Evolutionary conservation across 2,329 filamentous ascomycete genomes (phyloP), one percentile per base, ranked within the genome.

Genomic region (Biscogniauxia mediterranea): DNA sequence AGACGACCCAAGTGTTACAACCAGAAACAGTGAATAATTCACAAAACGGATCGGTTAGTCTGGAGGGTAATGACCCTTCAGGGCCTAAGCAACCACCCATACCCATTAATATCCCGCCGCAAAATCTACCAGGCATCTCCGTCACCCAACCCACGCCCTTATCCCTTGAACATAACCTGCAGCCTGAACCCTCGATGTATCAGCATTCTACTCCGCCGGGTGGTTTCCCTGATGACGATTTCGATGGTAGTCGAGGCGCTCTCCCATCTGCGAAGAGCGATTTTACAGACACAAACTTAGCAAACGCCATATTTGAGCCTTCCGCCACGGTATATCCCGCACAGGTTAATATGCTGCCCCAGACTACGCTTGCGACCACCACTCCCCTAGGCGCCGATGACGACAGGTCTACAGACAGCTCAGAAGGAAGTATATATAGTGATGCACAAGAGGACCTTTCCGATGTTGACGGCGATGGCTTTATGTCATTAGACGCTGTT

Each of bases 371-470:
- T 3, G 57, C 63, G 25, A 77, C 64, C 68, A 77, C 70, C 11
- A 64, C 69, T 8, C 68, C 69, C 19, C 56, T 70, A 21, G 60
- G 67, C 1, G 59, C 61, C 1, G 52, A 60, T n/a, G 73, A 78
- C 1, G 78, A 83, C n/a, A 77, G 74, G 5, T 72, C 65, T 19
- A 68, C 68, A 0, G 66, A 70, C 9, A 70, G 72, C 13, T 71
- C 78, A 3, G 85, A 87, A 59, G 77, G 77, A 15, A 79, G 77
- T 63, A 82, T 91, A 23, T 93, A 91, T 71, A 92, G 88, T 65
- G 91, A 93, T 74, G 90, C 90, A 1, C 89, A 89, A 58, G 91
- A 93, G 74, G 89, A 92, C 62, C 77, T 89, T 0, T 85, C 85
- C 0, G 87, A 91, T 15, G 70, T 81, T 3, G 87, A 89, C 49